Conservation (phyloP, 495 filamentous ascomycete species). For the Tuber brumale region DNA sequence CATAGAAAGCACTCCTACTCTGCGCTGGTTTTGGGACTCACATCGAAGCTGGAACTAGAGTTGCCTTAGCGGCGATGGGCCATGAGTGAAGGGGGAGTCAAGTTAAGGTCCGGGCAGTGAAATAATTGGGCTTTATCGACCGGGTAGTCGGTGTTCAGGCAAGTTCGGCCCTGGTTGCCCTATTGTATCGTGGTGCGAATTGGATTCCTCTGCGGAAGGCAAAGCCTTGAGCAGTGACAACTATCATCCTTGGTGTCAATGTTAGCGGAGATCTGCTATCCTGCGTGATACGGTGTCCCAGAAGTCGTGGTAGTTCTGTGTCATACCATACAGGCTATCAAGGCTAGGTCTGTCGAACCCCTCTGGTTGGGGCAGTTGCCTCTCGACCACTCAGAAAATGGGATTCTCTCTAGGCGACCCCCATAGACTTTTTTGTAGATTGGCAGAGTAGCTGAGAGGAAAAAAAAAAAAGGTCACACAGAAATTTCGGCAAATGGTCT, state of each 20-base stretch:
- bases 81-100: background rate
- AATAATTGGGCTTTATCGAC: background rate
- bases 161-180: background rate
- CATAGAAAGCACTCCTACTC: background rate
- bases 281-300: background rate
- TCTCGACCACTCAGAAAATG: no score
- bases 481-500: no score
- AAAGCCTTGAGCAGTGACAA: background rate
- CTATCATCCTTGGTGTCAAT: background rate
- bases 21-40: background rate
- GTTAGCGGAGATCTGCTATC: background rate
- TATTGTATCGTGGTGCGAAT: background rate
- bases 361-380: no score
- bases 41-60: background rate
- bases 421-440: no score
- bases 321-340: no score
- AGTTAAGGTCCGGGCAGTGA: background rate
- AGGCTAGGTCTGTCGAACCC: no score
- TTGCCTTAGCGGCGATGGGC: background rate
- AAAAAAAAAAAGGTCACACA: no score
- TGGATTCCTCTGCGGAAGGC: background rate
- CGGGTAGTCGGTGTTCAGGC: background rate
- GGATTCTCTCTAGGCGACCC: no score
- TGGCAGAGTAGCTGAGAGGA: no score
- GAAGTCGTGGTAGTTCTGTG: background rate